These are phyloP conservation scores for Mrakia frigida DNA, from an alignment of 768 basidiomycete genomes.

Conservation along the genomic window DNA sequence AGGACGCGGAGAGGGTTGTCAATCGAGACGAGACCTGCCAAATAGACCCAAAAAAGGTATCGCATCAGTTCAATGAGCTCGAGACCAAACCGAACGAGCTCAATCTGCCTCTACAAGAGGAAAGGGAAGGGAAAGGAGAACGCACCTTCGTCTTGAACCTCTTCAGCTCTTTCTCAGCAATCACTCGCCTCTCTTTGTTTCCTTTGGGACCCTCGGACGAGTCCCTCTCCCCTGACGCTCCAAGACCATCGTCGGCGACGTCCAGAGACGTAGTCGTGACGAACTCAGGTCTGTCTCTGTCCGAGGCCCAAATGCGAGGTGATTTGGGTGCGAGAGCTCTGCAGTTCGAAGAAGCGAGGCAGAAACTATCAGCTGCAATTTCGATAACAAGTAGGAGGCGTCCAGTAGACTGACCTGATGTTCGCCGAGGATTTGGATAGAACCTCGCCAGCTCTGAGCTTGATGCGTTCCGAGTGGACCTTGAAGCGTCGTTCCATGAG, in stretches of 20 bases:
- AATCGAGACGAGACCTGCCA: slow-evolving; percentile 51
- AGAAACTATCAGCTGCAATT: too few species aligned
- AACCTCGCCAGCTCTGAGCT: slow-evolving; percentile 72
- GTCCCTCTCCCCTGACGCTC: not conserved
- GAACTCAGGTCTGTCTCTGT: slow-evolving; percentile 7
- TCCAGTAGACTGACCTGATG: slow-evolving; percentile 34
- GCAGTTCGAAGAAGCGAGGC: not conserved
- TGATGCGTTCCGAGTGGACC: slow-evolving; percentile 78
- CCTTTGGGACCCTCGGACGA: not conserved
- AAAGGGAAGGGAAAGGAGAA: not conserved
- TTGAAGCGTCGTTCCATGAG: slow-evolving; percentile 65
- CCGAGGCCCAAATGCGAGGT: slow-evolving; percentile 27
- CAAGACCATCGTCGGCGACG: not conserved
- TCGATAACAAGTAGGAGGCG: too few species aligned
- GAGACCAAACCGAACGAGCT: too few species aligned
- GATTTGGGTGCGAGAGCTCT: slow-evolving; percentile 27
- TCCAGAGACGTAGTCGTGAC: slow-evolving; percentile 1
- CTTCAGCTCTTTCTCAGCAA: slow-evolving; percentile 27
- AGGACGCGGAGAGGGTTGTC: slow-evolving; percentile 67
- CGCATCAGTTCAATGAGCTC: not conserved
- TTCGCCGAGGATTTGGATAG: slow-evolving; percentile 54
- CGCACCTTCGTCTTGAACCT: slow-evolving; percentile 32
- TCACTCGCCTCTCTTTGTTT: slow-evolving; percentile 15
- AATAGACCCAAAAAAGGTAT: not conserved
- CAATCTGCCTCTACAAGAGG: not conserved